Evolutionary conservation across 2,329 filamentous ascomycete species (phyloP), one percentile per base, ranked within the genome.

Genomic region (Colletotrichum simmondsii): DNA sequence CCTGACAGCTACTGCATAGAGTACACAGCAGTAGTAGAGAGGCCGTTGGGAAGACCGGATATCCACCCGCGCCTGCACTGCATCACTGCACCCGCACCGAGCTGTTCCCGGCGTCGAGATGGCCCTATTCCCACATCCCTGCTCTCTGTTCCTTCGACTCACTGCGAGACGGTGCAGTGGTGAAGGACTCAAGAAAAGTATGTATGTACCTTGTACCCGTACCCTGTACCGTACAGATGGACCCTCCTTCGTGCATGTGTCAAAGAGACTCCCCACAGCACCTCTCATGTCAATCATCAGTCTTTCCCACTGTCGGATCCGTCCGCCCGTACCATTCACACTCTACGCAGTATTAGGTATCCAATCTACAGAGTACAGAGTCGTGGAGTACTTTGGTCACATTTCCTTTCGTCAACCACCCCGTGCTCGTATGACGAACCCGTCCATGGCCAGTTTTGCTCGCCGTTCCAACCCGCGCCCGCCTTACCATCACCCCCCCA

Each of bases 251-350:
- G 37, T 64, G 70, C 70, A 72, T 58, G 59, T 64, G 70, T 65
- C 70, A 64, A 69, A 69, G 60, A 35, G 59, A 64, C 53, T 64
- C 65, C 49, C 56, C 70, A 69, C 54, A 69, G 59, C 59, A 65
- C 65, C 64, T 72, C 70, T 72, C 46, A 63, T 69, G 70, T 72
- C 65, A 72, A 72, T 72, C 70, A 72, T 69, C 70, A 72, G 65
- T 65, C 59, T 69, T 72, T 69, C 42, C 35, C 32, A 53, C 59
- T 32, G 54, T 72, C 70, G 70, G 70, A 59, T 60, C 70, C 70
- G 65, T 60, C 70, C 70, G 70, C 59, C 65, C 70, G 54, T 60
- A 69, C 70, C 70, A 72, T 53, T n/a, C 32, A 35, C 30, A 32
- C 32, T 35, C 32, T 59, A 32, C 30, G 30, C 30, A 32, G 30